phyloP scores from a whole-genome alignment of 106 monocot genomes.

The Ottelia alismoides region DNA sequence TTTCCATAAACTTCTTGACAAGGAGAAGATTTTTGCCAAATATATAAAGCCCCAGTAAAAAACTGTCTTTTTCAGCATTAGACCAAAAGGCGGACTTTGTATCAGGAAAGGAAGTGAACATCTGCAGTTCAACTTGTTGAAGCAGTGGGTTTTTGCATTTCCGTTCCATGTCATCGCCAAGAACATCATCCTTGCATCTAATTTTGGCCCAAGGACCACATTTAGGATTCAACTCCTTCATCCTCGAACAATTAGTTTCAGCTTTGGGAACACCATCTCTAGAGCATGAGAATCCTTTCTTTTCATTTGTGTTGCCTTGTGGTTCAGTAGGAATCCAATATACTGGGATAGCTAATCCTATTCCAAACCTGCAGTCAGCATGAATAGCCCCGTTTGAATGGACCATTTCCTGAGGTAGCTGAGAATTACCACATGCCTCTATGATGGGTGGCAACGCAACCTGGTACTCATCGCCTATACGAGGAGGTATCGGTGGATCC shows the following conservation, averaged over 20 bases:
- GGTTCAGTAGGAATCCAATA: background rate
- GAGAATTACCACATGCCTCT: background rate
- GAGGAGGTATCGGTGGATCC: background rate
- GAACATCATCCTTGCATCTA: background rate
- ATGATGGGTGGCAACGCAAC: background rate
- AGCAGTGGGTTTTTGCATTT: background rate
- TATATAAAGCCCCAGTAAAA: slow-evolving; percentile 71
- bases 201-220: slow-evolving; percentile 4
- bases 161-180: background rate
- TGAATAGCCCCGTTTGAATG: background rate
- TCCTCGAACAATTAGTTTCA: background rate
- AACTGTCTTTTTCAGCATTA: slow-evolving; percentile 34
- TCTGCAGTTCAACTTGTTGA: background rate
- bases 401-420: too few relatives aligned
- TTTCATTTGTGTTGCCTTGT: background rate
- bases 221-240: slow-evolving; percentile 9
- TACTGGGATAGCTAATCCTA: background rate
- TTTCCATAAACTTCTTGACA: slow-evolving; percentile 35
- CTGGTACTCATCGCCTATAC: background rate
- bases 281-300: background rate
- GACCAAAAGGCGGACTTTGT: slow-evolving; percentile 25
- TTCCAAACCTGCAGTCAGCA: background rate
- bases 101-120: slow-evolving; percentile 28
- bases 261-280: background rate
- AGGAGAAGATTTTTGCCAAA: slow-evolving; percentile 62